Evolutionary conservation across 495 filamentous ascomycete genomes (phyloP).

Genomic region (Annulohypoxylon stygium): DNA sequence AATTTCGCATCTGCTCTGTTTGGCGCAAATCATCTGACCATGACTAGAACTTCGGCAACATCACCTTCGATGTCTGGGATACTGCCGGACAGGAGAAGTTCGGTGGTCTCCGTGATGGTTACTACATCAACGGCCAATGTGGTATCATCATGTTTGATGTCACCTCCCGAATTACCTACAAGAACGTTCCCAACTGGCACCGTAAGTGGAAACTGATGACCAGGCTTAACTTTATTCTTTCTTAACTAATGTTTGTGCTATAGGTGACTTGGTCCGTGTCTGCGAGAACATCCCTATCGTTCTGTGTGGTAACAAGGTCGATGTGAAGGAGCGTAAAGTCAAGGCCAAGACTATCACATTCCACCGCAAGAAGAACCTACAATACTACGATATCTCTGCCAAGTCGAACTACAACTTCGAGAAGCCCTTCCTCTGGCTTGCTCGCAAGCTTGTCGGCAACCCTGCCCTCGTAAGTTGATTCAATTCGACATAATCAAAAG

Average conservation of each 20-base stretch:
- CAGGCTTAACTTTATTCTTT: not conserved
- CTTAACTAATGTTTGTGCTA: conserved; percentile 21
- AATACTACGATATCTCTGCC: conserved; percentile 99
- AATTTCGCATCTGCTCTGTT: conserved; percentile 25
- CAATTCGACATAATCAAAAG: not conserved
- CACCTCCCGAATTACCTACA: conserved; percentile 99
- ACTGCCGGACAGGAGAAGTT: conserved; percentile 99
- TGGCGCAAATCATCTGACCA: conserved; percentile 49
- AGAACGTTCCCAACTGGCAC: conserved; percentile 99
- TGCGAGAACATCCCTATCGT: conserved; percentile 99
- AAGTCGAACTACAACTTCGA: conserved; percentile 99
- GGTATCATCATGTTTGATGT: conserved; percentile 99
- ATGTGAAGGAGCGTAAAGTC: conserved; percentile 99
- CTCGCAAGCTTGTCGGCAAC: conserved; percentile 98
- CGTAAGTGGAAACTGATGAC: conserved; percentile 72
- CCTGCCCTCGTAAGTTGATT: conserved; percentile 75
- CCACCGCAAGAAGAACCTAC: conserved; percentile 99
- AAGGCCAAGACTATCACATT: conserved; percentile 99
- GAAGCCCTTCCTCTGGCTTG: conserved; percentile 99
- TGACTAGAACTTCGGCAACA: conserved; percentile 87
- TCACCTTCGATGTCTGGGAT: conserved; percentile 99
- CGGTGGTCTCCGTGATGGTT: conserved; percentile 98
- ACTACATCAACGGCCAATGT: conserved; percentile 99
- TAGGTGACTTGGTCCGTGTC: conserved; percentile 98
- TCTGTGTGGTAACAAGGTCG: conserved; percentile 99